These are phyloP conservation scores for Aspergillus pseudoterreus DNA, from an alignment of 2,329 filamentous ascomycete genomes.

Conservation along the genomic window DNA sequence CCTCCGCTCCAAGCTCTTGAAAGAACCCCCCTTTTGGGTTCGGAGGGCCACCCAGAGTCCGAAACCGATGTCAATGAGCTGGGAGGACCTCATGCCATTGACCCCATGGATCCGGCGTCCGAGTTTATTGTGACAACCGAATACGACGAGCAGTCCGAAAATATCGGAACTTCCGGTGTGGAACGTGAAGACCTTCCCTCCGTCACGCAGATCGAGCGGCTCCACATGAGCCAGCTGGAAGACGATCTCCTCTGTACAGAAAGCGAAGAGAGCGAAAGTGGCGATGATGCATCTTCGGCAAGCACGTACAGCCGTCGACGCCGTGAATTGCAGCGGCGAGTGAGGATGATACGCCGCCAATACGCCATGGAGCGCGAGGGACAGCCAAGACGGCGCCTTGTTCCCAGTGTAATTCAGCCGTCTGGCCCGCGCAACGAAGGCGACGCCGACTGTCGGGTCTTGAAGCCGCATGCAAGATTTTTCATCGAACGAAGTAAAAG, in stretches of 20 bases:
- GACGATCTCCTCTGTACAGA: conserved; percentile 30
- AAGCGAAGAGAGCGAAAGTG: conserved; percentile 30
- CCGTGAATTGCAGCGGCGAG: conserved; percentile 23
- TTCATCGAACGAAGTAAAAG: conserved; percentile 78
- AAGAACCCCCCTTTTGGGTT: conserved; percentile 21
- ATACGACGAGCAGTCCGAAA: conserved; percentile 28
- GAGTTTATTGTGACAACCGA: conserved; percentile 36
- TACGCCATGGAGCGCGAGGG: conserved; percentile 15
- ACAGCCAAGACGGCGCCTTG: conserved; percentile 19
- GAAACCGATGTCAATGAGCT: conserved; percentile 19
- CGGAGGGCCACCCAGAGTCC: conserved; percentile 21
- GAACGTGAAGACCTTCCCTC: conserved; percentile 10
- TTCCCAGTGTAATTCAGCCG: conserved; percentile 25
- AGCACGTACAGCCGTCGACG: conserved; percentile 24
- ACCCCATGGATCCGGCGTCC: conserved; percentile 13
- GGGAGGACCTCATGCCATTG: conserved; percentile 9
- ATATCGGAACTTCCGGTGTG: conserved; percentile 2
- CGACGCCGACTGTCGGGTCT: conserved; percentile 39
- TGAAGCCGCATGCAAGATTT: conserved; percentile 75
- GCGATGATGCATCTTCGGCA: conserved; percentile 21
- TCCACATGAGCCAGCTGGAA: conserved; percentile 22
- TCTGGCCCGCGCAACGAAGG: conserved; percentile 7
- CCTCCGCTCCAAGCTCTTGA: conserved; percentile 34
- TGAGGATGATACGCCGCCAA: conserved; percentile 18
- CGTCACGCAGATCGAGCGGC: conserved; percentile 22